Evolutionary conservation across 2,329 filamentous ascomycete genomes (phyloP), one percentile per base, ranked within the genome.

Genomic region (Claviceps sp.): DNA sequence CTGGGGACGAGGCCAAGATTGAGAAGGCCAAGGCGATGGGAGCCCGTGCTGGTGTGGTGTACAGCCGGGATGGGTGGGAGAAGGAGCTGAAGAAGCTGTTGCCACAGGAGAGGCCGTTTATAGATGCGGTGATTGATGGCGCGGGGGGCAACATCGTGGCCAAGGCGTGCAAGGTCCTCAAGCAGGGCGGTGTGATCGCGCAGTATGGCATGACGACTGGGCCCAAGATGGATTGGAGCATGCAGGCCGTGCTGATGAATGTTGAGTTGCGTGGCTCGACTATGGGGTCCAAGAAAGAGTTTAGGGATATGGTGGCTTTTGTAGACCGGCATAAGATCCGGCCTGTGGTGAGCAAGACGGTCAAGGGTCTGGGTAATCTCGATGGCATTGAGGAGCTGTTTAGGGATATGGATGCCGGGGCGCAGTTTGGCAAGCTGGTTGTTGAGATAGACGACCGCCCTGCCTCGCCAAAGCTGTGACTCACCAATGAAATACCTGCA

Each of bases 381-480:
- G 75, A 82, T n/a, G 84, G 73, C n/a, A 86, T 97, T 51, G 82
- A 97, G 55, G 74, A 73, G 0, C 67, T 96, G 50, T 97, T 95
- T 64, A 82, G 87, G 42, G 88, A 95, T 49, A 95, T 97, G 81
- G 88, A 86, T 64, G 78, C 81, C 5, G 88, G 85, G 0, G 82
- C 72, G 56, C 91, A 97, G 67, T 95, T 97, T 72, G 93, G 91
- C 11, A 97, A 97, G 70, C 67, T 97, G 60, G 88, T 96, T 1
- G 79, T 96, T 57, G 79, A 87, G 60, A 77, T 90, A 60, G 74
- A 65, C n/a, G 55, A 61, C 0, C 58, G 59, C 5, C 65, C 62
- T 13, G 56, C 58, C 2, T 52, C 61, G 13, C 61, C 71, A 3
- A 77, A 71, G 59, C 56, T 76, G 54, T 76, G 65, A 59, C 34